These are phyloP conservation scores for Malus hybrid DNA, from an alignment of 331 rosid species.

Conservation along the genomic window DNA sequence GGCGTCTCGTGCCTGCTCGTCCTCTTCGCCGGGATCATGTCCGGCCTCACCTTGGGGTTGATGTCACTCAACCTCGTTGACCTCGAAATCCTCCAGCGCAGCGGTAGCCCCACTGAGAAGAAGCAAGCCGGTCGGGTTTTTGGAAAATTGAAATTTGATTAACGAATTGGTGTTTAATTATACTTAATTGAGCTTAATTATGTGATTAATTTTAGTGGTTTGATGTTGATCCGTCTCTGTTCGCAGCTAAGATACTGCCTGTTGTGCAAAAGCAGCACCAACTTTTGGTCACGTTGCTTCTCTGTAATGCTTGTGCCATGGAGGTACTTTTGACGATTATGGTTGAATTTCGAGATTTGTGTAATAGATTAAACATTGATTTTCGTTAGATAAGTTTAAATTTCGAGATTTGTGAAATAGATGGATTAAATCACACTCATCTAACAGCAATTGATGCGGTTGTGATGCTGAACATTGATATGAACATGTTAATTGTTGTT, in stretches of 20 bases:
- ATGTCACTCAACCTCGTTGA: constrained; percentile 79
- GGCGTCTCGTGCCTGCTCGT: constrained; percentile 40
- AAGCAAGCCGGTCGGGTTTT: constrained; percentile 60
- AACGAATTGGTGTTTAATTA: not conserved
- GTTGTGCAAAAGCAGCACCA: constrained; percentile 87
- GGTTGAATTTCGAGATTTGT: no score
- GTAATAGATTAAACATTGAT: no score
- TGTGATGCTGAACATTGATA: no score
- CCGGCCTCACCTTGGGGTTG: constrained; percentile 79
- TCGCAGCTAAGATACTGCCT: constrained; percentile 60
- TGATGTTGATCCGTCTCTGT: not conserved
- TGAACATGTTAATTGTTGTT: no score
- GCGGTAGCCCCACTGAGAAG: constrained; percentile 56
- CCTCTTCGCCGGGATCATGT: constrained; percentile 86
- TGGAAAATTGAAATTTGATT: not conserved
- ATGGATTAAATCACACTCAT: no score
- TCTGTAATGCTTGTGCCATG: constrained; percentile 89
- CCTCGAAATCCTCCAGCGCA: constrained; percentile 74
- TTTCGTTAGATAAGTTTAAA: no score
- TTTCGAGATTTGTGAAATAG: no score
- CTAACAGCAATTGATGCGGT: no score
- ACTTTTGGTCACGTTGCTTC: constrained; percentile 74
- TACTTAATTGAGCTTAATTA: not conserved
- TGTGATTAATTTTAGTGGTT: not conserved
- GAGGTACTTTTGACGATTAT: constrained; percentile 41